Evolutionary conservation across 345 rosid species (phyloP).

Genomic region (Eucalyptus leucophloia): DNA sequence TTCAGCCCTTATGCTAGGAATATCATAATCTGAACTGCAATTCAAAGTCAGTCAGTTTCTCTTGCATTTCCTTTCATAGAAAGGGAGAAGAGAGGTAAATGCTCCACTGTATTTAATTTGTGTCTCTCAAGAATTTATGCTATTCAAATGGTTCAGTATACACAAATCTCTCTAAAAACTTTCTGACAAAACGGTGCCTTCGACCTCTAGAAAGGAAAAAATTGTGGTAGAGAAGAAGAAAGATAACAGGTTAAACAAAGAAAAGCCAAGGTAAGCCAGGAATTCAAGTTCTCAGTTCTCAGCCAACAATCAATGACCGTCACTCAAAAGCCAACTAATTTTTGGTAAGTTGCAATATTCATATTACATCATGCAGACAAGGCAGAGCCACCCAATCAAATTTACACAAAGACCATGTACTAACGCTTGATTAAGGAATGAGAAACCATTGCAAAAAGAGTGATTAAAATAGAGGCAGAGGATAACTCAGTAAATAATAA

Average conservation of each 20-base stretch:
- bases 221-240: not conserved
- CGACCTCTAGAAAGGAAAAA: not conserved
- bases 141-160: not conserved
- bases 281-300: not conserved
- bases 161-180: not conserved
- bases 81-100: not conserved
- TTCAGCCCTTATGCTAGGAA: not conserved
- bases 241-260: not conserved
- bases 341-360: not conserved
- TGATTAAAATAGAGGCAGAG: not conserved
- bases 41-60: not conserved
- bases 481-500: not conserved
- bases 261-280: not conserved
- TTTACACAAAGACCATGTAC: not conserved
- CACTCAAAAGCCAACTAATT: not conserved
- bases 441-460: not conserved
- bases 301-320: not conserved
- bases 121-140: not conserved
- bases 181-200: not conserved
- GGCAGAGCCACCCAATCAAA: not conserved
- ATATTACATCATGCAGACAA: not conserved
- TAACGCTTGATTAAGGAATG: not conserved
- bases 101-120: not conserved
- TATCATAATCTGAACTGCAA: not conserved
- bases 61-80: not conserved